Conservation (phyloP, 345 rosid species). For the Toxicodendron radicans region DNA sequence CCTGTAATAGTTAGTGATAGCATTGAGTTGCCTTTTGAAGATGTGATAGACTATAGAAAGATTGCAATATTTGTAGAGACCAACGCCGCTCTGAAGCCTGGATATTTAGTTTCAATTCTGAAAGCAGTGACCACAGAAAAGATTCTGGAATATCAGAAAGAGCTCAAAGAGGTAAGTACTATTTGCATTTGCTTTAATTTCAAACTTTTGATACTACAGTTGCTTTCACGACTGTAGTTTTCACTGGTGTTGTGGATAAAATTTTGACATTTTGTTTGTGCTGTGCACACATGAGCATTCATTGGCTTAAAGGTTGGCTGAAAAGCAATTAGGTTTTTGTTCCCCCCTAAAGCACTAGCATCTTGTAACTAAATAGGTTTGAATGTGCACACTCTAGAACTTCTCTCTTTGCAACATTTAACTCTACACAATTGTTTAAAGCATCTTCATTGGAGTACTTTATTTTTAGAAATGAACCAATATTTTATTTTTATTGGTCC, state of each 20-base stretch:
- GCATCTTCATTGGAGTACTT: not conserved
- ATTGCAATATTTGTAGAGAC: slow-evolving; percentile 81
- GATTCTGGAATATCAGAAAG: slow-evolving; percentile 77
- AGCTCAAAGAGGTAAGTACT: slow-evolving; percentile 55
- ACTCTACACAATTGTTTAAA: not conserved
- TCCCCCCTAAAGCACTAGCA: too few relatives aligned
- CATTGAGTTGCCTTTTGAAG: slow-evolving; percentile 96
- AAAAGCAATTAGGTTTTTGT: not conserved
- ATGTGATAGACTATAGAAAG: slow-evolving; percentile 80
- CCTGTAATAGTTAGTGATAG: slow-evolving; percentile 88
- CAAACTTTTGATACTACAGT: not conserved
- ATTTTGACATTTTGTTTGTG: not conserved
- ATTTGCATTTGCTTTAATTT: not conserved
- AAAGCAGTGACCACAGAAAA: slow-evolving; percentile 50
- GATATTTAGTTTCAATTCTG: slow-evolving; percentile 63
- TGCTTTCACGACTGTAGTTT: not conserved
- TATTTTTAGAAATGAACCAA: too few relatives aligned
- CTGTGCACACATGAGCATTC: too few relatives aligned
- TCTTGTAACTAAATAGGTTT: not conserved
- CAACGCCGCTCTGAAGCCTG: slow-evolving; percentile 57
- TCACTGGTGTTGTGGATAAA: not conserved
- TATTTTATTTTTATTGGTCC: too few relatives aligned
- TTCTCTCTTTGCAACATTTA: not conserved
- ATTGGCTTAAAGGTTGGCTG: too few relatives aligned
- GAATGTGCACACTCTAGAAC: not conserved